Evolutionary conservation across 345 rosid species (phyloP).

Genomic region (Psidium friedrichsthalianum): DNA sequence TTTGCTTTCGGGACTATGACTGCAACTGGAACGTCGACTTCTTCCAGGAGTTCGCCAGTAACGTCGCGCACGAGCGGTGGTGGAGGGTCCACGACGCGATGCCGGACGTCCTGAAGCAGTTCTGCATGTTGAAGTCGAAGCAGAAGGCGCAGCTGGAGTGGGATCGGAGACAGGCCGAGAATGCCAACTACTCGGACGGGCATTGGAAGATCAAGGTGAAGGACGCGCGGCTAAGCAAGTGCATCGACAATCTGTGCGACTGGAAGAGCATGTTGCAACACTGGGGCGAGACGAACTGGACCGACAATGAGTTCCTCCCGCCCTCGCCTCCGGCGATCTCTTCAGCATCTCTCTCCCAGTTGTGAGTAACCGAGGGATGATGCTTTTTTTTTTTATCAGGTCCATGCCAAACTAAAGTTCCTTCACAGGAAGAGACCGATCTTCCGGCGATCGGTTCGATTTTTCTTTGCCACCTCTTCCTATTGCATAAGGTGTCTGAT

Average conservation of each 20-base stretch:
- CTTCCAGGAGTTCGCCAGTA: slow-evolving; percentile 80
- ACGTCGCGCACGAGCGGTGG: slow-evolving; percentile 78
- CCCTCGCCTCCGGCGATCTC: slow-evolving; percentile 76
- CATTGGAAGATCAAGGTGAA: slow-evolving; percentile 62
- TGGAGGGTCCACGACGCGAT: slow-evolving; percentile 94
- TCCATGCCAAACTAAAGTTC: background rate
- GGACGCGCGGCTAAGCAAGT: slow-evolving; percentile 53
- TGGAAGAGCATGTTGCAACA: slow-evolving; percentile 90
- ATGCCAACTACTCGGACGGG: slow-evolving; percentile 48
- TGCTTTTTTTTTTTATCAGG: background rate
- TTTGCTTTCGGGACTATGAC: slow-evolving; percentile 86
- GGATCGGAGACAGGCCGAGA: slow-evolving; percentile 78
- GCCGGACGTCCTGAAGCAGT: slow-evolving; percentile 75
- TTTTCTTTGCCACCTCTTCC: background rate
- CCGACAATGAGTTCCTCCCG: slow-evolving; percentile 34
- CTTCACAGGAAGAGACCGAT: background rate
- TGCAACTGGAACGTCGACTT: slow-evolving; percentile 91
- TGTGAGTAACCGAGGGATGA: slow-evolving; percentile 5
- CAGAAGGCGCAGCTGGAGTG: slow-evolving; percentile 88
- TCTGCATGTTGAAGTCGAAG: slow-evolving; percentile 66
- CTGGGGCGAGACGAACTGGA: slow-evolving; percentile 89
- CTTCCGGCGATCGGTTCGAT: background rate
- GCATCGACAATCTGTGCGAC: slow-evolving; percentile 66
- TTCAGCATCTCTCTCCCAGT: slow-evolving; percentile 18
- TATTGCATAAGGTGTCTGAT: background rate